A percentile compares a stretch with the other conserved stretches of the same genome.
phyloP scores from a whole-genome alignment of 169 alveolate genomes.

The Toxoplasma gondii region DNA sequence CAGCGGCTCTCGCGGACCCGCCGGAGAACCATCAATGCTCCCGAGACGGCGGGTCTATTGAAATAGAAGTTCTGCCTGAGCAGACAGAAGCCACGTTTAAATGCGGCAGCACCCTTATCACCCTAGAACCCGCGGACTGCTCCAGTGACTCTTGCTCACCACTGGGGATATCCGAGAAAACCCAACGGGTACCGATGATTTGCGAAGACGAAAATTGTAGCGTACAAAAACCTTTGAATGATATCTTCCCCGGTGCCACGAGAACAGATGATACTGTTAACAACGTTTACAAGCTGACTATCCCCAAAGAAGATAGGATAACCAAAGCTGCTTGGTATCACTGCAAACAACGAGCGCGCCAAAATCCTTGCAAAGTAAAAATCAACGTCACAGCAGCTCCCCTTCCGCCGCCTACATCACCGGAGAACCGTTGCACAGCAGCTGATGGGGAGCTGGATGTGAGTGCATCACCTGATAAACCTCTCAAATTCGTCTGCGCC shows the following conservation, averaged over 20 bases:
- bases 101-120: no score
- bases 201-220: neutral
- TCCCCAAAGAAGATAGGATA: neutral
- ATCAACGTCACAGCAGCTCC: neutral
- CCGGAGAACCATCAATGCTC: no score
- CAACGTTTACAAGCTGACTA: neutral
- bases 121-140: no score
- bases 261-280: neutral
- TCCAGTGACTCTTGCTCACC: no score
- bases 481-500: neutral
- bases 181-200: neutral
- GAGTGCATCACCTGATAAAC: neutral
- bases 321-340: neutral
- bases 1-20: no score
- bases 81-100: no score
- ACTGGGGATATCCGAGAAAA: no score
- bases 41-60: no score
- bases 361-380: neutral
- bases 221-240: neutral
- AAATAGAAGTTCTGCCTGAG: no score
- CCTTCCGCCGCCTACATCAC: neutral
- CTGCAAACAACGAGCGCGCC: neutral
- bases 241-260: neutral
- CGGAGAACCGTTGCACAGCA: neutral
- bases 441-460: neutral